Percentiles rank a stretch among this genome's conserved stretches.
phyloP scores from a whole-genome alignment of 2,329 filamentous ascomycete genomes.

The Grosmannia serpens region DNA sequence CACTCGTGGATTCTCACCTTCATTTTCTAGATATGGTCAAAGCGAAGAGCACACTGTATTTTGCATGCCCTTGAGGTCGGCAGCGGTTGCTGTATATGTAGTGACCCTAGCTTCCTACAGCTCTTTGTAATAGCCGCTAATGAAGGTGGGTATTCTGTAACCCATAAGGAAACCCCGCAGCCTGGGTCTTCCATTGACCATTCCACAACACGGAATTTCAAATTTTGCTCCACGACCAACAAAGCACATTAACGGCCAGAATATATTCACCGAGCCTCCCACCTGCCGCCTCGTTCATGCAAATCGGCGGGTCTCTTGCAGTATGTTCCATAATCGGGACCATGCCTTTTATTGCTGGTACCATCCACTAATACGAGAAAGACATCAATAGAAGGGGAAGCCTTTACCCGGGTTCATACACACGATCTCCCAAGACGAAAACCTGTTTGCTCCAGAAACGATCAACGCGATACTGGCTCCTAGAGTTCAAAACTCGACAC shows the following conservation, averaged over 20 bases:
- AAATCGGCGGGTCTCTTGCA: neutral
- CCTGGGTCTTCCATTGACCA: neutral
- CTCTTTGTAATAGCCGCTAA: neutral
- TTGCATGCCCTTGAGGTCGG: neutral
- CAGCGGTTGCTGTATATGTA: neutral
- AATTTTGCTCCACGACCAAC: neutral
- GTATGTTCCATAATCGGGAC: neutral
- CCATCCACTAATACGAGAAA: neutral
- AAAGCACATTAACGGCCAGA: neutral
- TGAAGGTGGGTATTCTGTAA: neutral
- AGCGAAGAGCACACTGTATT: neutral
- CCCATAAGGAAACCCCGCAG: neutral
- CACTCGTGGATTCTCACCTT: constrained; percentile 91
- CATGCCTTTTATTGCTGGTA: neutral
- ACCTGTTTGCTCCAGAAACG: neutral
- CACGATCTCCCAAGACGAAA: neutral
- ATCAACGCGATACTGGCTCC: neutral
- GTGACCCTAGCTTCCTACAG: neutral
- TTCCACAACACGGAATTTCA: neutral
- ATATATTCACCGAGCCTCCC: neutral
- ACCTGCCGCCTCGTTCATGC: neutral
- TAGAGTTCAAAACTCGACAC: no score
- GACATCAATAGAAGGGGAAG: neutral
- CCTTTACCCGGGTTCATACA: neutral
- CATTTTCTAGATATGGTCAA: constrained; percentile 39